Evolutionary conservation across 1,139 yeast species (phyloP).

Genomic region (Geotrichum macrosporum): DNA sequence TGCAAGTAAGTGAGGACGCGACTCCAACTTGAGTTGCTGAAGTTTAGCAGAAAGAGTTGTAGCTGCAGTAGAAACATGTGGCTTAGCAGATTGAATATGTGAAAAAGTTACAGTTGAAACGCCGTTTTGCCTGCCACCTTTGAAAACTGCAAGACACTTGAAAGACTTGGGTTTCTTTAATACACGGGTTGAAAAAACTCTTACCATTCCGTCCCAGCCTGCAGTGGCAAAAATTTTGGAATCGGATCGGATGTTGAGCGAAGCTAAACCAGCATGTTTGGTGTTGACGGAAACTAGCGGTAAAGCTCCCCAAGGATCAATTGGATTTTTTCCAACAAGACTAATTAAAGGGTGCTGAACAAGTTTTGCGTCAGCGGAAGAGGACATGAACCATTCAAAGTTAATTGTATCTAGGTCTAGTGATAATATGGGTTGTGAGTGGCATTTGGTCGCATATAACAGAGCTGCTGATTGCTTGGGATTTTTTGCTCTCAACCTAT

Average conservation of each 20-base stretch:
- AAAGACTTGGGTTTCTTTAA: conserved; percentile 15
- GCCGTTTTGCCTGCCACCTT: conserved; percentile 33
- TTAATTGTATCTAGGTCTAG: conserved; percentile 24
- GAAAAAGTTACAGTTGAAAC: conserved; percentile 31
- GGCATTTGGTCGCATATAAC: conserved; percentile 28
- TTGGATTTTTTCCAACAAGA: not conserved
- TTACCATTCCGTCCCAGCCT: conserved; percentile 42
- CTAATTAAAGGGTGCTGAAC: conserved; percentile 28
- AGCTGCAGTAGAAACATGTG: not conserved
- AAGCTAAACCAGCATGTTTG: conserved; percentile 35
- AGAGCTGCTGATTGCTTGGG: conserved; percentile 9
- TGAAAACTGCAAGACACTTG: conserved; percentile 34
- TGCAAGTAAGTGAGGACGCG: conserved; percentile 34
- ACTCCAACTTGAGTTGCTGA: conserved; percentile 9
- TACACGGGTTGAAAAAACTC: conserved; percentile 29
- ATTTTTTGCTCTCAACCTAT: conserved; percentile 19
- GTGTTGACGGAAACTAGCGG: conserved; percentile 23
- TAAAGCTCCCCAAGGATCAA: conserved; percentile 10
- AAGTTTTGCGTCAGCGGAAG: conserved; percentile 37
- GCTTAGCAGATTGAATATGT: conserved; percentile 19
- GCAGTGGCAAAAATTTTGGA: conserved; percentile 35
- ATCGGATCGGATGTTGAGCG: conserved; percentile 33
- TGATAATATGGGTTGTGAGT: conserved; percentile 39
- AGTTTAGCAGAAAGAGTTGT: conserved; percentile 12
- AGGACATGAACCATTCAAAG: conserved; percentile 27